Percentiles rank a stretch among this genome's conserved stretches.
phyloP scores from a whole-genome alignment of 139 green algal genomes.

The Dunaliella primolecta region DNA sequence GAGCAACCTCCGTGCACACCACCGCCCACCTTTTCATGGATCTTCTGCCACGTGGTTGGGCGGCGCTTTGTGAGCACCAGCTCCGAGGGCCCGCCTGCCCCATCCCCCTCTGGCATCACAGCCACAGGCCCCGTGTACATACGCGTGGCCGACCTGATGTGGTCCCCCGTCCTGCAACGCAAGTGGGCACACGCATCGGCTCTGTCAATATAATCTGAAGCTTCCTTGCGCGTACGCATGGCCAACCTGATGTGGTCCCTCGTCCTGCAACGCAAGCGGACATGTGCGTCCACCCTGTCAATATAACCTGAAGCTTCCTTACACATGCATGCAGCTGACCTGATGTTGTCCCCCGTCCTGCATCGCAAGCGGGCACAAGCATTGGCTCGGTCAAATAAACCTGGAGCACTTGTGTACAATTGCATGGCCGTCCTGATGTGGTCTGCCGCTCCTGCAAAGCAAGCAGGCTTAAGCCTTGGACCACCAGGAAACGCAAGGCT shows the following conservation, averaged over 20 bases:
- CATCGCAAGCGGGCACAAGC: too few species aligned
- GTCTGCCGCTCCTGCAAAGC: conserved; percentile 7
- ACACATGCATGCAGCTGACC: conserved; percentile 24
- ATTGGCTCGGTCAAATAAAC: too few species aligned
- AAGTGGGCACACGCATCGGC: too few species aligned
- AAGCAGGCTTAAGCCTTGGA: too few species aligned
- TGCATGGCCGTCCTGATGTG: conserved; percentile 27
- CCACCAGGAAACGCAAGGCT: too few species aligned
- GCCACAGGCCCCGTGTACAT: conserved; percentile 29
- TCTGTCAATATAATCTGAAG: too few species aligned
- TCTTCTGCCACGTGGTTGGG: conserved; percentile 33
- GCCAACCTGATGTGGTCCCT: conserved; percentile 27
- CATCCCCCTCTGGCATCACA: not conserved
- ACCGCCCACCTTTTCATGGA: conserved; percentile 39
- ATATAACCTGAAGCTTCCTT: too few species aligned
- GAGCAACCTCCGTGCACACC: not conserved
- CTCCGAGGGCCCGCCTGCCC: not conserved
- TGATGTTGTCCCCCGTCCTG: conserved; percentile 22
- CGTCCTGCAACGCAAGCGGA: too few species aligned
- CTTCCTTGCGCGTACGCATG: conserved; percentile 25
- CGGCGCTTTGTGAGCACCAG: conserved; percentile 39
- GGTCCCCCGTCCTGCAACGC: conserved; percentile 8
- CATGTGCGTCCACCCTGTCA: too few species aligned
- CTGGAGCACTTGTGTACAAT: too few species aligned
- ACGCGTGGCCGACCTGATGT: conserved; percentile 29